These are phyloP conservation scores for Cercospora berteroae DNA, from an alignment of 2,329 filamentous ascomycete species.

Conservation along the genomic window DNA sequence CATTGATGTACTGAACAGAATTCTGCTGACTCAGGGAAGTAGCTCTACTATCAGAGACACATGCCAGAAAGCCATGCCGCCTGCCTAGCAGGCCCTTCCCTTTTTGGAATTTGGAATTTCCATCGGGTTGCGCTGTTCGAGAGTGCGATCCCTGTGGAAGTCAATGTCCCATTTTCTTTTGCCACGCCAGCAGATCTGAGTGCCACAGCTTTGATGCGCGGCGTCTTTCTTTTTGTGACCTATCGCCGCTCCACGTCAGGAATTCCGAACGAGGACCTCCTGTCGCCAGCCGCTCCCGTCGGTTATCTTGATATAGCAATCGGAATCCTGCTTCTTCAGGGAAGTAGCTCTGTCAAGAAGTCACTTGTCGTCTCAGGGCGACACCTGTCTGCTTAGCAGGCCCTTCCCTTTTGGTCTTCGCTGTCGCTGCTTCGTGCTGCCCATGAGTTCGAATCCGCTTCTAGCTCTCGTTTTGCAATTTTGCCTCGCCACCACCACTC, in stretches of 20 bases:
- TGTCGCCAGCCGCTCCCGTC: no score
- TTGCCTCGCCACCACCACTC: not conserved
- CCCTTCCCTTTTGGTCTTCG: constrained; percentile 3
- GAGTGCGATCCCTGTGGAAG: not conserved
- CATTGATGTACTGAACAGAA: not conserved
- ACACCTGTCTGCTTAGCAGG: not conserved
- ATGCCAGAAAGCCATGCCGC: not conserved
- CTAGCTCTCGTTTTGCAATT: not conserved
- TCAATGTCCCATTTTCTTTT: no score
- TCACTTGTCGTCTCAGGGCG: no score
- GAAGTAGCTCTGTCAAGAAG: no score
- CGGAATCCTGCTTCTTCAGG: no score
- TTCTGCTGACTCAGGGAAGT: not conserved
- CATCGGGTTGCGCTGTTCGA: not conserved
- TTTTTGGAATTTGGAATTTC: not conserved
- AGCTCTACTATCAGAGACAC: not conserved
- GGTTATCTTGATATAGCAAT: no score
- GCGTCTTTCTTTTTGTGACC: no score
- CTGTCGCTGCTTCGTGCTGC: not conserved
- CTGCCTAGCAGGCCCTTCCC: not conserved
- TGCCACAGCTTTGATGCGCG: no score
- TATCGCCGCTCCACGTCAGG: no score
- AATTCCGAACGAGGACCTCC: no score
- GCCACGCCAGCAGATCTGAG: no score
- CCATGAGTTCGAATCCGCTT: not conserved